Base-by-base conservation (phyloP, 345 rosid genomes). In the Linum trigynum region DNA sequence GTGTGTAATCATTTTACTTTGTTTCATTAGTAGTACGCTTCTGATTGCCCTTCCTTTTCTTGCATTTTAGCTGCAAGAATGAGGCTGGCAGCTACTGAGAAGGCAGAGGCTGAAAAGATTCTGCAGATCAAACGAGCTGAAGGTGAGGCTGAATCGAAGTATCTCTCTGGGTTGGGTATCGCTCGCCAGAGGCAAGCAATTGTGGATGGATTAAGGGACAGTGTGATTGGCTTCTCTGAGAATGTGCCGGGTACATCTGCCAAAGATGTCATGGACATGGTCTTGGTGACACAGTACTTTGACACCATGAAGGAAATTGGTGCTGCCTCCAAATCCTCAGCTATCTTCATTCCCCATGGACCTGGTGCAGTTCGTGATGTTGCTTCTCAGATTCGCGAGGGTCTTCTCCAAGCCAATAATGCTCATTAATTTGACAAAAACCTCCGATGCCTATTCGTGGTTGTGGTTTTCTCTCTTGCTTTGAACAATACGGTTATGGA, bases 151-250 rank as follows among this genome's bases (percentile, higher is more conserved):
- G 64, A 61, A 38, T 38, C 64, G 17, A 61, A 61, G 43, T 61
- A 61, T 38, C 64, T 61, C 10, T 37, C 64, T 36, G 64, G 64
- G 16, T 36, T 61, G 64, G 64, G 64, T 61, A 61, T 61, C 10
- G 64, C 64, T 61, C 64, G 64, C 12, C 64, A 61, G 64, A 39
- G 64, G 15, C 64, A 61, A 61, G 64, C 64, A 39, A 61, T 61
- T 37, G 64, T 61, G 43, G 64, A 61, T 12, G 64, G 64, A 6
- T 61, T 61, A 38, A 36, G 64, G 38, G 64, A 61, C 43, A 61
- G 64, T 38, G 64, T 61, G 14, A 12, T 61, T 39, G 64, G 64
- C 6, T 61, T 61, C 64, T 61, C 64, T 10, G 64, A 61, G 39
- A 61, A 61, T 12, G 64, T 61, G 43, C 64, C 64, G 3, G 64